phyloP scores from a whole-genome alignment of 2,329 filamentous ascomycete species.

The Colletotrichum musae region DNA sequence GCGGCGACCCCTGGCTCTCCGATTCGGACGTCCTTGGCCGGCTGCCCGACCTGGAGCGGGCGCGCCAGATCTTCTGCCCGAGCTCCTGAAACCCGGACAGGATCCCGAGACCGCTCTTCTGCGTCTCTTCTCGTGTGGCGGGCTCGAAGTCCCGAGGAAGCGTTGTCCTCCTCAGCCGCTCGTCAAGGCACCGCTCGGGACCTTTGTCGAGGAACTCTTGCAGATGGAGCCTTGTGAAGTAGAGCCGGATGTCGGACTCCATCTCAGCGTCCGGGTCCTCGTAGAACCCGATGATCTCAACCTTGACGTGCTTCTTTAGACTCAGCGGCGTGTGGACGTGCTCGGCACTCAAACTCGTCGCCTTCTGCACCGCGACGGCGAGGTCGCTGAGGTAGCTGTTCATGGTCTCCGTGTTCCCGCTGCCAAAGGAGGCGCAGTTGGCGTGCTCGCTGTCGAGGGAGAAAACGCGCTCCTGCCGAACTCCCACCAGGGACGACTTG shows the following conservation, averaged over 20 bases:
- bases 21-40: conserved; percentile 35
- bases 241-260: conserved; percentile 61
- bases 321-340: conserved; percentile 60
- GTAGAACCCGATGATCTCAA: conserved; percentile 74
- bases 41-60: conserved; percentile 28
- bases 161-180: conserved; percentile 60
- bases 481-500: conserved; percentile 66
- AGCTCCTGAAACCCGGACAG: conserved; percentile 20
- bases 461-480: conserved; percentile 66
- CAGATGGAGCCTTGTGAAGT: conserved; percentile 66
- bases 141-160: conserved; percentile 13
- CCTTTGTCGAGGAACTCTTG: conserved; percentile 69
- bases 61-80: conserved; percentile 12
- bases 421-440: conserved; percentile 68
- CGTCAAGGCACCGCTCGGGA: conserved; percentile 67
- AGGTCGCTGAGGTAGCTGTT: conserved; percentile 50
- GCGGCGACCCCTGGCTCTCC: conserved; percentile 47
- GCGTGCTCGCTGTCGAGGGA: conserved; percentile 69
- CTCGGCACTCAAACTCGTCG: conserved; percentile 52
- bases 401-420: conserved; percentile 64
- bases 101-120: conserved; percentile 20
- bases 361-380: conserved; percentile 54
- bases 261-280: conserved; percentile 62
- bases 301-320: conserved; percentile 67
- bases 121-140: background rate